These are phyloP conservation scores for Endocladia muricata DNA, from an alignment of 31 red algal genomes.

Conservation along the genomic window DNA sequence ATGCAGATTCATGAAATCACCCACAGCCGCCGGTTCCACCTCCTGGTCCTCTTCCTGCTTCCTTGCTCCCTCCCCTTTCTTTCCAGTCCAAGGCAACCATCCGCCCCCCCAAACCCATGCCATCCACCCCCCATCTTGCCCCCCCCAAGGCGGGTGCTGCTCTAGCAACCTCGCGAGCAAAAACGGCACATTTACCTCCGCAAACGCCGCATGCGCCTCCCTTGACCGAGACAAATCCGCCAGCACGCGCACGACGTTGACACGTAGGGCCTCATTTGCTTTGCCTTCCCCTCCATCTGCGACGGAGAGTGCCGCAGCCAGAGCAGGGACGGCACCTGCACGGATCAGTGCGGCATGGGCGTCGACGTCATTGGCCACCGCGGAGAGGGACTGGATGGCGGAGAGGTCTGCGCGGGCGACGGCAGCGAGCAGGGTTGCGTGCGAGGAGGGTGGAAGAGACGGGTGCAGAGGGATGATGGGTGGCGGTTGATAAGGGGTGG, in stretches of 20 bases:
- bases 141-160: constrained; percentile 14
- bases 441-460: not conserved
- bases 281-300: constrained; percentile 3
- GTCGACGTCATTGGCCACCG: not conserved
- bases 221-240: constrained; percentile 53
- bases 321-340: constrained; percentile 10
- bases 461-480: not conserved
- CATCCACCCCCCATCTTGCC: not conserved
- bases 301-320: constrained; percentile 5
- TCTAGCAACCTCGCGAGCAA: constrained; percentile 20
- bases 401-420: not conserved
- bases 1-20: constrained; percentile 17
- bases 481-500: not conserved
- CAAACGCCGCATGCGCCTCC: constrained; percentile 29
- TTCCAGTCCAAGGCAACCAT: not conserved
- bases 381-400: constrained; percentile 2
- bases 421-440: constrained; percentile 1
- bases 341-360: not conserved
- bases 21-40: not conserved
- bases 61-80: not conserved
- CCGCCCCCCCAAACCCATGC: not conserved
- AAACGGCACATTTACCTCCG: constrained; percentile 7
- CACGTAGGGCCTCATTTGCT: constrained; percentile 12
- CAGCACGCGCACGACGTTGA: constrained; percentile 35
- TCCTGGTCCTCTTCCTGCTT: not conserved